Evolutionary conservation across 192 early-diverging fungal genomes (phyloP).

Genomic region (Linnemannia elongata): DNA sequence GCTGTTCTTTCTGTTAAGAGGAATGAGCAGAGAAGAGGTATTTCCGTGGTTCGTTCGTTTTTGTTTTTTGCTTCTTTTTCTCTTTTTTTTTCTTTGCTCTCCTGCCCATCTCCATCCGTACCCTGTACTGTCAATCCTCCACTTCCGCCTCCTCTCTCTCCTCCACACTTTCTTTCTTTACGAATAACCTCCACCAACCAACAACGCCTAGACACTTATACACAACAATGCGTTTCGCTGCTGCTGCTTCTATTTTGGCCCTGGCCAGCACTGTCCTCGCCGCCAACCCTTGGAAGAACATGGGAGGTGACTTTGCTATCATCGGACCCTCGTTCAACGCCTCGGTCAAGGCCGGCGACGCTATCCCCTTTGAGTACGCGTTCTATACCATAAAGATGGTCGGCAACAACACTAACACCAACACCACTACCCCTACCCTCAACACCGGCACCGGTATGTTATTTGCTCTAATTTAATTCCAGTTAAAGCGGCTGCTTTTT

Average conservation of each 20-base stretch:
- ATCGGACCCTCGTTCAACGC: constrained; percentile 40
- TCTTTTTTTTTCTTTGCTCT: constrained; percentile 47
- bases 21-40: not conserved
- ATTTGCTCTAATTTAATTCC: not conserved
- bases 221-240: constrained; percentile 40
- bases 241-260: constrained; percentile 19
- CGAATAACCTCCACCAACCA: not conserved
- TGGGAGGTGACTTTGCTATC: constrained; percentile 45
- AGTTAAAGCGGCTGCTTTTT: too few species aligned
- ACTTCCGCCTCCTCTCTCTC: not conserved
- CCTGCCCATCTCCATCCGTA: constrained; percentile 35
- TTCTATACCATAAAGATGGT: constrained; percentile 35
- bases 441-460: constrained; percentile 22
- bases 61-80: not conserved
- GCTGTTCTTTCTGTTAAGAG: not conserved
- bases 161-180: not conserved
- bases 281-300: constrained; percentile 30
- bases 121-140: constrained; percentile 2
- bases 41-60: not conserved
- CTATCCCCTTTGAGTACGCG: constrained; percentile 47
- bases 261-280: constrained; percentile 30
- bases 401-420: constrained; percentile 13
- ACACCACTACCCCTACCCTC: constrained; percentile 1
- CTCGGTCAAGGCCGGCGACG: constrained; percentile 55
- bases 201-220: not conserved